Evolutionary conservation across 179 eudicot genomes (phyloP).

Genomic region (Heliamphora pulchella): DNA sequence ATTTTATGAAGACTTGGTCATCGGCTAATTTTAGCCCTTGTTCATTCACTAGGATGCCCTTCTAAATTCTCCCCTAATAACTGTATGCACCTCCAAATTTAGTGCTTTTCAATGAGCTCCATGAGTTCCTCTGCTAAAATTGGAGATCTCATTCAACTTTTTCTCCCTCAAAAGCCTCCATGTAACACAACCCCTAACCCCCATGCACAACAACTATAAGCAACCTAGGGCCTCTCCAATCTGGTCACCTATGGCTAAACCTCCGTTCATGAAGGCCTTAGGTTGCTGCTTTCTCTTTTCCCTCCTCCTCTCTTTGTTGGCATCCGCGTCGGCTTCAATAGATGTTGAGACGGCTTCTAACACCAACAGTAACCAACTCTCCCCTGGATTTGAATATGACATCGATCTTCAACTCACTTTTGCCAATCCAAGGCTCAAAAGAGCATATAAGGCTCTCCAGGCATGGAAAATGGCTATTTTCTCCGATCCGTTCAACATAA

Average conservation of each 20-base stretch:
- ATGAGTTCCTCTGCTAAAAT: slow-evolving; percentile 13
- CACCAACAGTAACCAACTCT: too few relatives aligned
- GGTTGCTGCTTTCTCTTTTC: slow-evolving; percentile 23
- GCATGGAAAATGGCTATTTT: slow-evolving; percentile 44
- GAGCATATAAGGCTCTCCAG: slow-evolving; percentile 50
- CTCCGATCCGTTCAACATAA: slow-evolving; percentile 48
- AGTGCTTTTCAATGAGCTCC: background rate
- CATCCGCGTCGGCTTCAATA: slow-evolving; percentile 18
- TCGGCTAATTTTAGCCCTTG: background rate
- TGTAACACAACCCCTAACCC: slow-evolving; percentile 5
- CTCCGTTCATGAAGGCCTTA: slow-evolving; percentile 14
- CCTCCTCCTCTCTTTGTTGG: background rate
- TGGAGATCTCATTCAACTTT: background rate
- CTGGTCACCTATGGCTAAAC: slow-evolving; percentile 18
- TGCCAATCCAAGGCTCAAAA: slow-evolving; percentile 31
- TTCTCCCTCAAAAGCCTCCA: background rate
- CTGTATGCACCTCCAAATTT: background rate
- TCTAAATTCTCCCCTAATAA: background rate
- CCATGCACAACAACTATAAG: slow-evolving; percentile 10
- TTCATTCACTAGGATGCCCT: background rate
- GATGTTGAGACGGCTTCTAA: slow-evolving; percentile 24
- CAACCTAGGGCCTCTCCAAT: slow-evolving; percentile 23
- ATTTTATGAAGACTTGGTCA: slow-evolving; percentile 2
- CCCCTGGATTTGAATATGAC: too few relatives aligned
- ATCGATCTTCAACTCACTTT: slow-evolving; percentile 13